Evolutionary conservation across 768 basidiomycete genomes (phyloP), one percentile per base, ranked within the genome.

Genomic region (Tylopilus balloui): DNA sequence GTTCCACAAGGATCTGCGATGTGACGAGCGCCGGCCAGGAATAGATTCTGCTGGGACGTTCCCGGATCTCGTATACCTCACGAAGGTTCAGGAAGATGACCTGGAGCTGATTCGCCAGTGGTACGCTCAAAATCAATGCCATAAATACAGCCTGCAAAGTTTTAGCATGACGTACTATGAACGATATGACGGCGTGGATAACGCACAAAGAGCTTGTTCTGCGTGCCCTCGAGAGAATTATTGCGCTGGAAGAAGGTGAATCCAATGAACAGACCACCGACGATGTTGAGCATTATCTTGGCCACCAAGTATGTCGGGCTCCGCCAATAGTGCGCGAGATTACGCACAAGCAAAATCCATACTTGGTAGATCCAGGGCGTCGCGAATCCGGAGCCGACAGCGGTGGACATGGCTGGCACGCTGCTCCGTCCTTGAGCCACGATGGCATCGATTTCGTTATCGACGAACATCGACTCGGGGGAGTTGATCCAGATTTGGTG

Each of bases 121-220:
- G 77, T 0, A 78, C 77, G 56, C 66, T 56, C 35, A 71, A 34
- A 50, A 84, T 77, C 27, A 75, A 17, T 17, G 71, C 71, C 76
- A 83, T 78, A 62, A 77, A 83, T 28, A 80, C 76, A 0, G 78
- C 65, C 78, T 81, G 3, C 11, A 11, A 28, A 31, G 21, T 6
- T 23, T 51, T 21, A 41, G 23, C 50, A 14, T n/a, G n/a, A n/a
- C n/a, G n/a, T 6, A 21, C 4, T 7, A 27, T 51, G 29, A 41
- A 50, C 36, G 58, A 9, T 50, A 6, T 2, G n/a, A 34, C 2
- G n/a, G 11, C n/a, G n/a, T 12, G 15, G 4, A 70, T 37, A 63
- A n/a, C 78, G 41, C 51, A 81, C 81, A 57, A 85, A 85, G 25
- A 85, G 72, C 57, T 83, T 82, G 61, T 83, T 81, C 58, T 84